Evolutionary conservation across 352 stramenopile species (phyloP).

Genomic region (Phytophthora sp.): DNA sequence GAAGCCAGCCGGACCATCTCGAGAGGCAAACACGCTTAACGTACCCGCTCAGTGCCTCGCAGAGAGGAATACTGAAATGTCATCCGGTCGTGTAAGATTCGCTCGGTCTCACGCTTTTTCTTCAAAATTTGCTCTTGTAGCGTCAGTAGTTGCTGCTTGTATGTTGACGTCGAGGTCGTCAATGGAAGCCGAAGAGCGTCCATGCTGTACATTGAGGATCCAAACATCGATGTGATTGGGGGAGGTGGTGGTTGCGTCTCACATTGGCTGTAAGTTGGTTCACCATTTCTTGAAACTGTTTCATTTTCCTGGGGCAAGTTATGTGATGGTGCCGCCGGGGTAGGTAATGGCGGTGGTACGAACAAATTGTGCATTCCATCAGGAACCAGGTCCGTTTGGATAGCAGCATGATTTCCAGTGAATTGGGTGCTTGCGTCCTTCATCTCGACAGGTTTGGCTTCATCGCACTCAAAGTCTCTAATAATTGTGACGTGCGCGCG

Average conservation of each 20-base stretch:
- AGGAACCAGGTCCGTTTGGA: conserved; percentile 69
- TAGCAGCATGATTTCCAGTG: conserved; percentile 74
- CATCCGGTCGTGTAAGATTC: conserved; percentile 63
- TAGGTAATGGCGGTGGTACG: neutral
- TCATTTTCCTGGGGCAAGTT: neutral
- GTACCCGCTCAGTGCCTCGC: conserved; percentile 61
- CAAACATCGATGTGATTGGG: neutral
- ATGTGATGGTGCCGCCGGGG: neutral
- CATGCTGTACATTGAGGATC: conserved; percentile 38
- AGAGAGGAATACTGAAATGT: conserved; percentile 64
- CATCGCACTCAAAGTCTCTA: conserved; percentile 45
- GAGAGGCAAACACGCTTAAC: neutral
- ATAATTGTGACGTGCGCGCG: conserved; percentile 52
- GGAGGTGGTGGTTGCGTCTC: conserved; percentile 5
- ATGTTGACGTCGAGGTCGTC: conserved; percentile 57
- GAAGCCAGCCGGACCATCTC: too few species aligned
- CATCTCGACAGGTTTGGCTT: conserved; percentile 43
- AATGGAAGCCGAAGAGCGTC: conserved; percentile 38
- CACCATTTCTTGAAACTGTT: neutral
- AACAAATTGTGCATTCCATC: conserved; percentile 60
- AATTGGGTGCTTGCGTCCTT: conserved; percentile 73
- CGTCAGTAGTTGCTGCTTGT: conserved; percentile 66
- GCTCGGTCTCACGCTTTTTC: conserved; percentile 72
- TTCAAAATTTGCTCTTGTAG: conserved; percentile 70
- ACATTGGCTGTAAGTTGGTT: neutral